Conservation (phyloP, 2,329 filamentous ascomycete genomes). For the Incumbomyces delicatus region DNA sequence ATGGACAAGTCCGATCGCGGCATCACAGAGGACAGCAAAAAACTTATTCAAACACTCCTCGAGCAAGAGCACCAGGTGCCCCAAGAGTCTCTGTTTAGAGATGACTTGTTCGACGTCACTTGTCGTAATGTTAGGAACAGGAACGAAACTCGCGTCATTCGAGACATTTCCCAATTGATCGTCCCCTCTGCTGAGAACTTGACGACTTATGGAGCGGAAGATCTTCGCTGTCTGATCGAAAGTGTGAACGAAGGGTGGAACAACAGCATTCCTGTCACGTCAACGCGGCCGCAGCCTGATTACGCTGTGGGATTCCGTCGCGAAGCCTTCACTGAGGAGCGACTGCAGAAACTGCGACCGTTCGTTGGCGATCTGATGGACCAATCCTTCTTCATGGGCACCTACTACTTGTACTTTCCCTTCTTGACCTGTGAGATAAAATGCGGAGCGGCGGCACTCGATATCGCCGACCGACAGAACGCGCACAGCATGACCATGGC, state of each 20-base stretch:
- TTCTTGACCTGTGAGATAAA: slow-evolving; percentile 23
- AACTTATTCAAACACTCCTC: no score
- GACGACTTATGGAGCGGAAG: slow-evolving; percentile 17
- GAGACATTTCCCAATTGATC: slow-evolving; percentile 24
- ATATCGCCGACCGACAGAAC: slow-evolving; percentile 24
- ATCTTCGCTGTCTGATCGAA: slow-evolving; percentile 25
- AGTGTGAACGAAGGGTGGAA: slow-evolving; percentile 28
- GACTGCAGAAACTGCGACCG: slow-evolving; percentile 26
- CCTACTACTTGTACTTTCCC: slow-evolving; percentile 21
- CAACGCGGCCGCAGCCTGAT: slow-evolving; percentile 28
- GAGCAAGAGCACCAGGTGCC: no score
- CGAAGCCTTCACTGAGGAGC: slow-evolving; percentile 27
- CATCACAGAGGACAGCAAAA: no score
- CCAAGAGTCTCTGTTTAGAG: no score
- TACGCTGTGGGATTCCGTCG: slow-evolving; percentile 28
- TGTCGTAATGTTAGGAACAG: no score
- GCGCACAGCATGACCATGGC: slow-evolving; percentile 27
- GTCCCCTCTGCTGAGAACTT: slow-evolving; percentile 29
- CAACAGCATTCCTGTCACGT: slow-evolving; percentile 22
- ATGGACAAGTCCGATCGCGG: slow-evolving; percentile 20
- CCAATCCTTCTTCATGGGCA: slow-evolving; percentile 20
- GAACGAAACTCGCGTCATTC: no score
- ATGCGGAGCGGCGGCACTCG: slow-evolving; percentile 18
- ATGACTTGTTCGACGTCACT: no score
- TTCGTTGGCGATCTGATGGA: slow-evolving; percentile 17